Evolutionary conservation across 805 yeast species (phyloP).

Genomic region (Sugiyamaella qingdaonensis): DNA sequence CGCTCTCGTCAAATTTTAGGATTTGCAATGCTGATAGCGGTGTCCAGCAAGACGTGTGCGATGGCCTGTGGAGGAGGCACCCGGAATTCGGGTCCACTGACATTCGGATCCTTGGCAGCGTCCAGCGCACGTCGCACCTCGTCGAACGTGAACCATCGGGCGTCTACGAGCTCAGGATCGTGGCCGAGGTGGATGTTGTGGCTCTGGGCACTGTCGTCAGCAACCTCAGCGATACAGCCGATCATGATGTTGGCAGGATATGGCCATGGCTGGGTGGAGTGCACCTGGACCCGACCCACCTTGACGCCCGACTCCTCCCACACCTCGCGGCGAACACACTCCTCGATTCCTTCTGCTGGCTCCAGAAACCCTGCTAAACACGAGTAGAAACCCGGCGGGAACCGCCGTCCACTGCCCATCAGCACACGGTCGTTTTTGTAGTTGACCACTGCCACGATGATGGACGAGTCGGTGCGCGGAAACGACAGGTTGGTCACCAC

Average conservation of each 20-base stretch:
- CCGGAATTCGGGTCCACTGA: slow-evolving; percentile 10
- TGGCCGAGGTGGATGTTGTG: slow-evolving; percentile 59
- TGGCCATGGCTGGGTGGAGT: slow-evolving; percentile 95
- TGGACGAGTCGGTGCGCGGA: slow-evolving; percentile 89
- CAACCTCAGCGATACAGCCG: slow-evolving; percentile 84
- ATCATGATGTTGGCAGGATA: slow-evolving; percentile 91
- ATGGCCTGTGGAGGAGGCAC: slow-evolving; percentile 34
- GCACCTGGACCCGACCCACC: slow-evolving; percentile 52
- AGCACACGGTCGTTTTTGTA: slow-evolving; percentile 56
- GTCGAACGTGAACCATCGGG: slow-evolving; percentile 70
- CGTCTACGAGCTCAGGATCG: slow-evolving; percentile 83
- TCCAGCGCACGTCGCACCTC: slow-evolving; percentile 44
- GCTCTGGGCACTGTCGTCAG: slow-evolving; percentile 42
- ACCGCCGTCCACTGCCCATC: slow-evolving; percentile 65
- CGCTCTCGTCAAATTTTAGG: not conserved
- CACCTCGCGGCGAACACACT: slow-evolving; percentile 80
- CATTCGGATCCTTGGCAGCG: slow-evolving; percentile 14
- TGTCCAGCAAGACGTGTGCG: slow-evolving; percentile 33
- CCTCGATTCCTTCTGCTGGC: slow-evolving; percentile 88
- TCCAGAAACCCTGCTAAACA: slow-evolving; percentile 96
- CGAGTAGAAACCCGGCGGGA: slow-evolving; percentile 61
- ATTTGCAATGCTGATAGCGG: slow-evolving; percentile 11
- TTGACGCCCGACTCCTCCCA: slow-evolving; percentile 94
- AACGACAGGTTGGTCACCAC: slow-evolving; percentile 72
- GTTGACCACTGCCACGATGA: slow-evolving; percentile 75